These are phyloP conservation scores for Zygosaccharomyces kombuchaensis DNA, from an alignment of 805 yeast genomes.

Conservation along the genomic window DNA sequence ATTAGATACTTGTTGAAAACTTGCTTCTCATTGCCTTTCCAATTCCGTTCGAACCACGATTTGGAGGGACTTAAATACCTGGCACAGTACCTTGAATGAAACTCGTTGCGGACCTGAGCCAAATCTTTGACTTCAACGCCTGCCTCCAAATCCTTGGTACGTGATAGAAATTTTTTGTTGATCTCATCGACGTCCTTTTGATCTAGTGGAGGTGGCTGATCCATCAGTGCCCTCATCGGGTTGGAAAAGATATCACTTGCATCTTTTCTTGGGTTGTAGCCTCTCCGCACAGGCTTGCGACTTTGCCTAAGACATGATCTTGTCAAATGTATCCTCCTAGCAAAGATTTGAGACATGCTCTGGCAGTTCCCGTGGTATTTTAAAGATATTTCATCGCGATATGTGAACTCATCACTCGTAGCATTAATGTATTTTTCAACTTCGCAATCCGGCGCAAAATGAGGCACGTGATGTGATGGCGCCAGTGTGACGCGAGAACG, in stretches of 20 bases:
- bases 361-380: neutral
- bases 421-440: neutral
- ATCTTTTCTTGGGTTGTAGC: neutral
- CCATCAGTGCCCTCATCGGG: neutral
- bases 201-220: slow-evolving; percentile 2
- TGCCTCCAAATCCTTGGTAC: slow-evolving; percentile 30
- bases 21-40: neutral
- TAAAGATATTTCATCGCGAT: neutral
- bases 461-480: neutral
- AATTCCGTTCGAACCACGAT: slow-evolving; percentile 20
- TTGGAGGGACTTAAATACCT: slow-evolving; percentile 26
- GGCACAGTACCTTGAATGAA: slow-evolving; percentile 16
- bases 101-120: slow-evolving; percentile 19
- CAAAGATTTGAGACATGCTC: slow-evolving; percentile 2
- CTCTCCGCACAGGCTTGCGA: neutral
- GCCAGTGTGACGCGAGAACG: neutral
- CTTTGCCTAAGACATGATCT: neutral
- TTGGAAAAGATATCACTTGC: neutral
- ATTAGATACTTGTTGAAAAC: slow-evolving; percentile 1
- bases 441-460: neutral
- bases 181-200: slow-evolving; percentile 16
- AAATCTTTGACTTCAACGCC: slow-evolving; percentile 26
- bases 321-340: slow-evolving; percentile 5
- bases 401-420: neutral
- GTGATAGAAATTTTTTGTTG: slow-evolving; percentile 18